Percentiles rank a stretch among this genome's conserved stretches.
Conservation (phyloP, 2,329 filamentous ascomycete species). For the Trichoderma atrobrunneum region DNA sequence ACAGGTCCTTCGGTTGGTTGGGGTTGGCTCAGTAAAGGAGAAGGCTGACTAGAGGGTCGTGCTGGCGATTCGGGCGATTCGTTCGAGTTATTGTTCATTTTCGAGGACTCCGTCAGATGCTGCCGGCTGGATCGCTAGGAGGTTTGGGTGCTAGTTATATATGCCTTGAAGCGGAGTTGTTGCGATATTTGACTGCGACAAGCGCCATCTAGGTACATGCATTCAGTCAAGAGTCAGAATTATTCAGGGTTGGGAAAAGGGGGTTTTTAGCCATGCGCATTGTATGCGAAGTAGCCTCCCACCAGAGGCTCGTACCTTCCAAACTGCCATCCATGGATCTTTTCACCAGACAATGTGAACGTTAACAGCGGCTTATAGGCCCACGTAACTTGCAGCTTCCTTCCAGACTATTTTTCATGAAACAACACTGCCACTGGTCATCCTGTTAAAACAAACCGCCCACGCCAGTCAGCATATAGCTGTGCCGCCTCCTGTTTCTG, state of each 20-base stretch:
- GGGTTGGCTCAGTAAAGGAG: background rate
- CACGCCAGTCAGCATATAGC: background rate
- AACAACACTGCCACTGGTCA: background rate
- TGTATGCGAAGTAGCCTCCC: background rate
- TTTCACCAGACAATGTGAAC: too few relatives aligned
- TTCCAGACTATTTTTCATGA: background rate
- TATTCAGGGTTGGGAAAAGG: background rate
- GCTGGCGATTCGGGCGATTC: background rate
- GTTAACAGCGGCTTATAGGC: too few relatives aligned
- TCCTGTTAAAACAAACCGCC: background rate
- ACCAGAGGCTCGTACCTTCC: background rate
- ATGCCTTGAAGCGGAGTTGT: background rate
- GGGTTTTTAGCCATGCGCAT: background rate
- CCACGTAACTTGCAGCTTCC: background rate
- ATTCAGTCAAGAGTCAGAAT: background rate
- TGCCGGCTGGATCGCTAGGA: background rate
- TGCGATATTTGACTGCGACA: background rate
- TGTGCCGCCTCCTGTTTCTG: background rate
- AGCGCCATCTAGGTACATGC: too few relatives aligned
- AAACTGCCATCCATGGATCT: background rate
- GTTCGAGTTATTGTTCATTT: background rate
- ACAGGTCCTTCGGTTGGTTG: background rate
- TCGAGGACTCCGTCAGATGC: background rate
- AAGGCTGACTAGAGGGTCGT: background rate
- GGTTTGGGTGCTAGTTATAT: background rate